Conservation (phyloP, 257 asterid genomes). For the Mitragyna speciosa region DNA sequence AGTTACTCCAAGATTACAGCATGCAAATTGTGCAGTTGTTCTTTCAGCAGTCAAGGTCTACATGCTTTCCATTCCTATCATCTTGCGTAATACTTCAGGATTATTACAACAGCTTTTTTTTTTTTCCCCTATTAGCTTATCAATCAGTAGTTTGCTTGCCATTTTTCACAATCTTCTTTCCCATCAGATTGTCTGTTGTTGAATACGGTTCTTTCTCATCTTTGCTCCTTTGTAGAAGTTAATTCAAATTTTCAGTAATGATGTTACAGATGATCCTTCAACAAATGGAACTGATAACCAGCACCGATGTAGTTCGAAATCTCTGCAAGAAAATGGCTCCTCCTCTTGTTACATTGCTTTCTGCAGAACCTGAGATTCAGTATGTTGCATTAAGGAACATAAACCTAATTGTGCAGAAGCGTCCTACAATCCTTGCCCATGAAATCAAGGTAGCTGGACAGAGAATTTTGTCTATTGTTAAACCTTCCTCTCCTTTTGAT, state of each 20-base stretch:
- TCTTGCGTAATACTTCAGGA: neutral
- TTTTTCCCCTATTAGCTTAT: neutral
- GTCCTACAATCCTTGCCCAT: constrained; percentile 97
- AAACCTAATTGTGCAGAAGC: constrained; percentile 92
- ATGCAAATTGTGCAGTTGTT: constrained; percentile 99
- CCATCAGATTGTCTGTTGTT: neutral
- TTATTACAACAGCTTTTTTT: neutral
- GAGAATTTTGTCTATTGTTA: constrained; percentile 2
- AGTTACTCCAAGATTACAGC: constrained; percentile 96
- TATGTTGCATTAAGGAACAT: constrained; percentile 93
- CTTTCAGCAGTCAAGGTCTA: constrained; percentile 91
- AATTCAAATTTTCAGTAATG: constrained; percentile 19
- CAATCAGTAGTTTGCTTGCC: neutral
- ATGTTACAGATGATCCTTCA: constrained; percentile 89
- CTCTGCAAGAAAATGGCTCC: constrained; percentile 99
- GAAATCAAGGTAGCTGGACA: constrained; percentile 72
- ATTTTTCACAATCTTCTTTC: neutral
- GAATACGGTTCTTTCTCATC: neutral
- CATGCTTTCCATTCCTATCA: neutral
- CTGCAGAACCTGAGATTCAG: constrained; percentile 96
- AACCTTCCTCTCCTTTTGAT: constrained; percentile 12
- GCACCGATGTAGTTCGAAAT: constrained; percentile 96
- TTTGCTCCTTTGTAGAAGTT: neutral
- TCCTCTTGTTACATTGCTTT: constrained; percentile 93
- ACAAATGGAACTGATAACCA: constrained; percentile 97